Conservation (phyloP, 371 early-diverging fungal genomes). For the Enterospora canceri region DNA sequence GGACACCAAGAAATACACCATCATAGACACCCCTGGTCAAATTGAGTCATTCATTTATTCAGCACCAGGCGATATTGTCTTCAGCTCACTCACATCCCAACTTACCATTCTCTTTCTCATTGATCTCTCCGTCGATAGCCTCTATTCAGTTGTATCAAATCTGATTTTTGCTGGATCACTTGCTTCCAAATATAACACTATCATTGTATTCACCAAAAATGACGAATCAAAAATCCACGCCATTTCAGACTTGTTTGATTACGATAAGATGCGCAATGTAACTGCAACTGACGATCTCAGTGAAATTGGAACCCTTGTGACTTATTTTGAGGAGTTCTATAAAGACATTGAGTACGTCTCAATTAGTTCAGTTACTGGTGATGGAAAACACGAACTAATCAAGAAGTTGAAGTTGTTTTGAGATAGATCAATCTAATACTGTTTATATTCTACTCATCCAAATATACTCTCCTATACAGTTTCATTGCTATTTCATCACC, state of each 20-base stretch:
- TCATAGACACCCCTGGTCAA: conserved; percentile 98
- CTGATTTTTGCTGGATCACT: background rate
- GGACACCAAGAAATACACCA: conserved; percentile 58
- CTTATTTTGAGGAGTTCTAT: conserved; percentile 95
- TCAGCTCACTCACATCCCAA: conserved; percentile 65
- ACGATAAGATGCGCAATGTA: conserved; percentile 66
- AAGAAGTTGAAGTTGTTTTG: conserved; percentile 61
- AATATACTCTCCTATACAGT: conserved; percentile 52
- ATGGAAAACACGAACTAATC: too few relatives aligned
- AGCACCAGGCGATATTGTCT: conserved; percentile 87
- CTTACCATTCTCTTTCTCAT: background rate
- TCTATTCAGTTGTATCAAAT: background rate
- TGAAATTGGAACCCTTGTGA: conserved; percentile 76
- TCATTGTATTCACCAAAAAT: conserved; percentile 70
- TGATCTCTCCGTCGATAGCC: background rate
- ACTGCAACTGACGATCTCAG: conserved; percentile 61
- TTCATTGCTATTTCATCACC: conserved; percentile 47
- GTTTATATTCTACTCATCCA: too few relatives aligned
- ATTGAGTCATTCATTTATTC: conserved; percentile 99
- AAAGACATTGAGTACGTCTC: conserved; percentile 63
- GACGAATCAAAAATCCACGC: conserved; percentile 79
- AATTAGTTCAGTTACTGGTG: conserved; percentile 79
- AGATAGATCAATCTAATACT: background rate
- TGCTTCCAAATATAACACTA: background rate
- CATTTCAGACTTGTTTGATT: conserved; percentile 98